A percentile compares a stretch with the other conserved stretches of the same genome.
These are phyloP conservation scores for Penicillium mononematosum DNA, from an alignment of 495 filamentous ascomycete genomes.

Conservation along the genomic window DNA sequence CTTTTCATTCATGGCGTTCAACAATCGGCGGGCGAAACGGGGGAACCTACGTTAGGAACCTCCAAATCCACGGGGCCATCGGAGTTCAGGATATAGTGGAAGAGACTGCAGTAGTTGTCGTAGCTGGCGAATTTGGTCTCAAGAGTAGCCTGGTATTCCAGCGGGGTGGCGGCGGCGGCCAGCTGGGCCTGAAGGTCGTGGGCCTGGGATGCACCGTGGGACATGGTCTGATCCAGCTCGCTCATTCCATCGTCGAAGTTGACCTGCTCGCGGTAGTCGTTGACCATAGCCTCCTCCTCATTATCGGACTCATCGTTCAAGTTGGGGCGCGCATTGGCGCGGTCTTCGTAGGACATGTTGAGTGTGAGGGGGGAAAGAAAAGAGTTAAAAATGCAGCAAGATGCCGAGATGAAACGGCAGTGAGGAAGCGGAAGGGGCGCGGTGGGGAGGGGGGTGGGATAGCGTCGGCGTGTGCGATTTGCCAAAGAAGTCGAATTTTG, in stretches of 20 bases:
- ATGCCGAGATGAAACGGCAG: slow-evolving; percentile 26
- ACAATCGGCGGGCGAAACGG: slow-evolving; percentile 4
- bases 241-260: slow-evolving; percentile 83
- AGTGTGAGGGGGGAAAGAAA: slow-evolving; percentile 19
- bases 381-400: slow-evolving; percentile 15
- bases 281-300: slow-evolving; percentile 90
- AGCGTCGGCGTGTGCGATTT: slow-evolving; percentile 50
- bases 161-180: slow-evolving; percentile 82
- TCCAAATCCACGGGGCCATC: slow-evolving; percentile 96
- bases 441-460: slow-evolving; percentile 29
- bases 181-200: slow-evolving; percentile 90
- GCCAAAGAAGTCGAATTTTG: slow-evolving; percentile 49
- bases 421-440: slow-evolving; percentile 22
- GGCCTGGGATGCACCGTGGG: slow-evolving; percentile 49
- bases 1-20: slow-evolving; percentile 20
- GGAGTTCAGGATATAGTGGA: slow-evolving; percentile 98
- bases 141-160: slow-evolving; percentile 91
- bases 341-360: slow-evolving; percentile 53
- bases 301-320: slow-evolving; percentile 82
- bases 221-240: slow-evolving; percentile 66
- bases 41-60: slow-evolving; percentile 77
- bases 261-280: slow-evolving; percentile 93
- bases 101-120: slow-evolving; percentile 97
- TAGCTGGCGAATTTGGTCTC: slow-evolving; percentile 97
- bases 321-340: slow-evolving; percentile 50